These are phyloP conservation scores for Geosmithia morbida DNA, from an alignment of 2,329 filamentous ascomycete species.

Conservation along the genomic window DNA sequence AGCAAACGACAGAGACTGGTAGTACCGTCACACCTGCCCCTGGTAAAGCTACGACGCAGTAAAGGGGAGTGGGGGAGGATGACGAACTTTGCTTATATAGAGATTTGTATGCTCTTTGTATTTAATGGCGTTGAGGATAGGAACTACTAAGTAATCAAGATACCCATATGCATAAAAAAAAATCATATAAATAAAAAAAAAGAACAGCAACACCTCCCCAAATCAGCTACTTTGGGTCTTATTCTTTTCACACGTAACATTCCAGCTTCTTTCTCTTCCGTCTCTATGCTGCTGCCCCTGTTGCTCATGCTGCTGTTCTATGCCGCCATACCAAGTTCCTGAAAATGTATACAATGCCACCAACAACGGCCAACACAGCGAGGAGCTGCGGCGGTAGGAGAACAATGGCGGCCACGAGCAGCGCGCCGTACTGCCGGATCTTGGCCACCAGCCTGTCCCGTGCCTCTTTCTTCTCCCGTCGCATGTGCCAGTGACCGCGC, in stretches of 20 bases:
- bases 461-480: conserved; percentile 14
- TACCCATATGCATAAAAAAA: too few species aligned
- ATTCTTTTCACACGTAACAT: neutral
- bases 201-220: neutral
- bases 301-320: neutral
- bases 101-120: too few species aligned
- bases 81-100: too few species aligned
- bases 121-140: too few species aligned
- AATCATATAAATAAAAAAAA: neutral
- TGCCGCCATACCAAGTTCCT: conserved; percentile 8
- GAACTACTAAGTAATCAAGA: too few species aligned
- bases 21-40: too few species aligned
- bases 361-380: conserved; percentile 16
- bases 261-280: neutral
- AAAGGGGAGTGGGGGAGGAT: too few species aligned
- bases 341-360: conserved; percentile 25
- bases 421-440: conserved; percentile 26
- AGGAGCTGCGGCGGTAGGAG: conserved; percentile 30
- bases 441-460: conserved; percentile 23
- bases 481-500: conserved; percentile 6
- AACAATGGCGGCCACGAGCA: conserved; percentile 26
- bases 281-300: neutral
- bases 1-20: too few species aligned
- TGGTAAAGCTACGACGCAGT: too few species aligned
- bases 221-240: neutral